These are phyloP conservation scores for Coemansia furcata DNA, from an alignment of 192 early-diverging fungal genomes.

Conservation along the genomic window DNA sequence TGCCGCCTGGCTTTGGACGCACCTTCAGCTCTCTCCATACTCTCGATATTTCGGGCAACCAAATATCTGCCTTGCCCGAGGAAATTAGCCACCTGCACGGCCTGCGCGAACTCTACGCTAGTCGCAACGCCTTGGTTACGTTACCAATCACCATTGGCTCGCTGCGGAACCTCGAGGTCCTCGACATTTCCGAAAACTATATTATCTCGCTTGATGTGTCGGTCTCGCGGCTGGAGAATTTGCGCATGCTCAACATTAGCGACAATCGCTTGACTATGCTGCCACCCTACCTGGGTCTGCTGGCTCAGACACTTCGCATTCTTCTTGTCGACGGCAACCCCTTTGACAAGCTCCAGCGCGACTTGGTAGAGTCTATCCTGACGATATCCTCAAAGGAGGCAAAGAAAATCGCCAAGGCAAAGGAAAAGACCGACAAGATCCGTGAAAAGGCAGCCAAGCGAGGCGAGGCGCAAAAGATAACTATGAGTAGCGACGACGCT, in stretches of 20 bases:
- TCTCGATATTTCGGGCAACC: constrained; percentile 47
- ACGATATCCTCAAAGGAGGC: constrained; percentile 19
- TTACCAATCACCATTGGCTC: constrained; percentile 39
- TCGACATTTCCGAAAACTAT: constrained; percentile 45
- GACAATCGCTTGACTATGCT: constrained; percentile 34
- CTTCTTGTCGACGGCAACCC: constrained; percentile 51
- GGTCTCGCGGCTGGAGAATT: constrained; percentile 30
- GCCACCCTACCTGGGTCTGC: constrained; percentile 42
- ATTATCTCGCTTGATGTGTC: constrained; percentile 23
- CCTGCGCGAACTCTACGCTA: constrained; percentile 45
- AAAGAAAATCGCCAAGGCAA: constrained; percentile 17
- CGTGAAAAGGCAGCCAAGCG: constrained; percentile 16
- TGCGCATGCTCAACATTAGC: constrained; percentile 51
- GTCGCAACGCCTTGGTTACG: constrained; percentile 30
- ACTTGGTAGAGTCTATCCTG: constrained; percentile 39
- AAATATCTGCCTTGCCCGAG: constrained; percentile 33
- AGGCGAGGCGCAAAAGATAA: constrained; percentile 5
- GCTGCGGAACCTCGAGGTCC: constrained; percentile 41
- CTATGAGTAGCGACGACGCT: not conserved
- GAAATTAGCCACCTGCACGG: constrained; percentile 34
- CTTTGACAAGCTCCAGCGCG: constrained; percentile 25
- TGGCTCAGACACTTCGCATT: constrained; percentile 31
- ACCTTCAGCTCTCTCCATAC: constrained; percentile 26
- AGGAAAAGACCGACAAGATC: constrained; percentile 15
- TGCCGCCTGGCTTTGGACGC: constrained; percentile 40